Conservation (phyloP, 1,139 yeast genomes). For the Arxiozyma bovina region DNA sequence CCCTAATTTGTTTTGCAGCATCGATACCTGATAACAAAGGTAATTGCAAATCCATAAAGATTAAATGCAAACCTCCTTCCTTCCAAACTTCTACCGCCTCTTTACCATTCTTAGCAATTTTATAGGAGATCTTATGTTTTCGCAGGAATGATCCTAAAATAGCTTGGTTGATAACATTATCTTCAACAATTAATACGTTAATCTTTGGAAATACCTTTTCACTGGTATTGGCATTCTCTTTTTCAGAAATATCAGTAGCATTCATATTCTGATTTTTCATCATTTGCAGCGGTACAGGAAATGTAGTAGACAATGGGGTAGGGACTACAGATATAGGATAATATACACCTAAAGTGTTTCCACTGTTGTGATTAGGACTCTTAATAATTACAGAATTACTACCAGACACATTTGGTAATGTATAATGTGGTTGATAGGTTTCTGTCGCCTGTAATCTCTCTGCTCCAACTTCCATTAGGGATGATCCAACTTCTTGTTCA, state of each 20-base stretch:
- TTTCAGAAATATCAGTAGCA: not conserved
- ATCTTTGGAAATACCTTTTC: slow-evolving; percentile 54
- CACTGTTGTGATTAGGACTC: not conserved
- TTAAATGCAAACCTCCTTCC: slow-evolving; percentile 83
- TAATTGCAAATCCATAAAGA: slow-evolving; percentile 88
- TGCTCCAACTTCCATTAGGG: slow-evolving; percentile 10
- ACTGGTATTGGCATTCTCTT: slow-evolving; percentile 15
- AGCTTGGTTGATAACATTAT: slow-evolving; percentile 87
- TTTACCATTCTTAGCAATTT: slow-evolving; percentile 81
- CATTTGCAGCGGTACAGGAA: slow-evolving; percentile 5
- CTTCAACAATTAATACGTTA: slow-evolving; percentile 89
- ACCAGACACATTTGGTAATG: not conserved
- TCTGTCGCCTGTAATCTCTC: not conserved
- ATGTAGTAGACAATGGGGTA: slow-evolving; percentile 1
- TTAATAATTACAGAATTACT: not conserved
- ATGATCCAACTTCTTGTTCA: slow-evolving; percentile 18
- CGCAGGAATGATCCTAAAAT: slow-evolving; percentile 87
- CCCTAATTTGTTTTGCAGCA: slow-evolving; percentile 81
- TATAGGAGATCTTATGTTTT: slow-evolving; percentile 75
- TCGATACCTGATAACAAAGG: slow-evolving; percentile 92
- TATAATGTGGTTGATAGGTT: not conserved
- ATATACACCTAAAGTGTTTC: not conserved
- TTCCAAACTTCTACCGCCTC: slow-evolving; percentile 93
- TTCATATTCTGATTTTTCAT: slow-evolving; percentile 4
- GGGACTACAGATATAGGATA: not conserved